Evolutionary conservation across 78 protist species (phyloP).

Genomic region (Dictyostelium discoideum): dicty_2.7 NC_007088.5:7380501-7381000

Average conservation of each 20-base stretch:
- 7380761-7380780: conserved; percentile 47
- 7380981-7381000: not conserved
- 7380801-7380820: not conserved
- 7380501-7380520: conserved; percentile 43
- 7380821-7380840: conserved; percentile 5
- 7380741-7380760: not conserved
- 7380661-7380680: conserved; percentile 17
- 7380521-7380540: not conserved
- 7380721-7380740: not conserved
- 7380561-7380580: not conserved
- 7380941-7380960: not conserved
- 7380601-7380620: not conserved
- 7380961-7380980: not conserved
- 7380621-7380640: not conserved
- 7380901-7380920: no score
- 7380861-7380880: not conserved
- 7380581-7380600: not conserved
- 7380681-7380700: not conserved
- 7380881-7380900: not conserved
- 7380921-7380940: not conserved
- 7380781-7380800: conserved; percentile 15
- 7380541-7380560: not conserved
- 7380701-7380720: conserved; percentile 42
- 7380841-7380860: conserved; percentile 11
- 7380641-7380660: not conserved